phyloP scores from a whole-genome alignment of 2,329 filamentous ascomycete species.

The Alternaria longipes region DNA sequence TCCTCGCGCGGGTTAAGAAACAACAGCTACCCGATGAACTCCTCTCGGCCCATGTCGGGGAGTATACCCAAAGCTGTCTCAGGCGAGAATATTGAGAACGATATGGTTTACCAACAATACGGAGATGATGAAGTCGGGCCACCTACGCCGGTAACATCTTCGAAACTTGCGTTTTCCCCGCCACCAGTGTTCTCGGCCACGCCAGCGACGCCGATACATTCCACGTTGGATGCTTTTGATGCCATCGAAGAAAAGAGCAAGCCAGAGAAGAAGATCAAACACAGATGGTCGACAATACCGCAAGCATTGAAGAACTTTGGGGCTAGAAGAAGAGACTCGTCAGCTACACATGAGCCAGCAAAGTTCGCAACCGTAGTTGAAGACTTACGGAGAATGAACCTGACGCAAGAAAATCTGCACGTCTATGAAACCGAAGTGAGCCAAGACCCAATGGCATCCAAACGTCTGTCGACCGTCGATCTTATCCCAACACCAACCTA shows the following conservation, averaged over 20 bases:
- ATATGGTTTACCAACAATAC: constrained; percentile 30
- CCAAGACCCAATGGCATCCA: constrained; percentile 11
- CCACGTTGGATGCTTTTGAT: constrained; percentile 17
- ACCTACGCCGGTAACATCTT: constrained; percentile 25
- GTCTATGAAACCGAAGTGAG: constrained; percentile 18
- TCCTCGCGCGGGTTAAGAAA: constrained; percentile 39
- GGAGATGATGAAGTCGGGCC: constrained; percentile 29
- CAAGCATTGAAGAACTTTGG: constrained; percentile 33
- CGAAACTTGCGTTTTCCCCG: constrained; percentile 17
- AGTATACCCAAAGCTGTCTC: constrained; percentile 28
- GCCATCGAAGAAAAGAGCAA: constrained; percentile 22
- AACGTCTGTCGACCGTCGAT: constrained; percentile 22
- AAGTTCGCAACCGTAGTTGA: constrained; percentile 21
- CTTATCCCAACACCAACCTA: constrained; percentile 35
- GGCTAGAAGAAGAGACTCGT: constrained; percentile 26
- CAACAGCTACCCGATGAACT: constrained; percentile 35
- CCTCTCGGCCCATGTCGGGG: constrained; percentile 33
- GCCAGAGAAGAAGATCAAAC: constrained; percentile 31
- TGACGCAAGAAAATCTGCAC: constrained; percentile 26
- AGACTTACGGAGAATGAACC: constrained; percentile 23
- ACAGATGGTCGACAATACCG: constrained; percentile 39
- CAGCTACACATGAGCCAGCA: constrained; percentile 22
- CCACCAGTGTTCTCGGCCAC: constrained; percentile 9
- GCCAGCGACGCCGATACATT: constrained; percentile 23
- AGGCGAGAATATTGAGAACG: constrained; percentile 37